Base-by-base conservation (phyloP, 148 eudicot species). In the Arctostaphylos glauca region DNA sequence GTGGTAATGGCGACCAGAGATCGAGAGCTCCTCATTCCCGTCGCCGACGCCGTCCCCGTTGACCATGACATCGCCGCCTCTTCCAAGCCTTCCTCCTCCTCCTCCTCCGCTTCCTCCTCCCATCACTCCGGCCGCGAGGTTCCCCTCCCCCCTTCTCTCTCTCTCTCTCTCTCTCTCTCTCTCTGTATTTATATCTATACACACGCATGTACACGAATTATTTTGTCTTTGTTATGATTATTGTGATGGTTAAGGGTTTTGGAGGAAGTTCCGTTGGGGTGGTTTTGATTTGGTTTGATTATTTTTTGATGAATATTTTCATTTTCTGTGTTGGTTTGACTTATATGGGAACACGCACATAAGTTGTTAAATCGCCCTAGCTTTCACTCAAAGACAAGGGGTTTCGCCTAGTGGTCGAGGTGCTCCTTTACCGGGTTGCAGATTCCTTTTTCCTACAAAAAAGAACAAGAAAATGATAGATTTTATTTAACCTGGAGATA, bases 21-120 rank as follows among this genome's bases (percentile, higher is more conserved):
- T 93, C 96, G 94, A 5, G 98, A 94, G 86, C 95, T 95, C 78
- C 94, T 95, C 12, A 87, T 95, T 12, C 98, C 97, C 53, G 95
- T 95, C 47, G 89, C 97, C 79, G 91, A 88, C 79, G 78, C 89
- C 71, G 80, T 82, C 68, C 76, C 10, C 74, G 79, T 60, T 78
- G 87, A 77, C 41, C 80, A 48, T 48, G 85, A 58, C 70, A 85
- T 83, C 85, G 85, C 81, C 50, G 79, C 91, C 38, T 86, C 93
- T 19, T 84, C 94, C 81, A 93, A 93, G 77, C 95, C 95, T 70
- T 88, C 92, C 16, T 80, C 96, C 52, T 88, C 92, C 16, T 80
- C 96, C 52, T 74, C 84, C 68, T 77, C 98, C 44, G 83, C 83
- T 55, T 82, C 87, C 64, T 90, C 98, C 18, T 88, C 92, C 79